phyloP scores from a whole-genome alignment of 768 basidiomycete genomes.

The Termitomyces heimii region DNA sequence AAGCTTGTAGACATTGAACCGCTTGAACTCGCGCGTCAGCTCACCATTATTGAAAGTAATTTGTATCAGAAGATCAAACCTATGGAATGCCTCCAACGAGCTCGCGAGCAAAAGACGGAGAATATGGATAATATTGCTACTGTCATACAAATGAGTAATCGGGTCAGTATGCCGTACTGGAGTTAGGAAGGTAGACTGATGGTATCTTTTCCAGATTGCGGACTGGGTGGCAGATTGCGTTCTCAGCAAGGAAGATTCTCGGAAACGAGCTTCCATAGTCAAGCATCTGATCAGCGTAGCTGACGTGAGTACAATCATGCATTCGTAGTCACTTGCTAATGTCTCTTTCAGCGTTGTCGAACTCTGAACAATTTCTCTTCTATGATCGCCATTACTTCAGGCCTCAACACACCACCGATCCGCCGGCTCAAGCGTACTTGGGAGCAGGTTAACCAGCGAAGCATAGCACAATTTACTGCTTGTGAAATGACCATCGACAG shows the following conservation, averaged over 20 bases:
- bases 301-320: slow-evolving; percentile 53
- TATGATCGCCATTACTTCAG: slow-evolving; percentile 95
- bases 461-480: slow-evolving; percentile 64
- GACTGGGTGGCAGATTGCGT: slow-evolving; percentile 89
- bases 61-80: slow-evolving; percentile 86
- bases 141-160: slow-evolving; percentile 85
- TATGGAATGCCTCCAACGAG: slow-evolving; percentile 84
- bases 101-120: slow-evolving; percentile 69
- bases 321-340: neutral
- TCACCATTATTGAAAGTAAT: slow-evolving; percentile 86
- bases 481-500: slow-evolving; percentile 91
- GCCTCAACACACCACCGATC: slow-evolving; percentile 90
- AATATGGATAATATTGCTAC: slow-evolving; percentile 78
- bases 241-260: slow-evolving; percentile 75
- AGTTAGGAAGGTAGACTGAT: neutral
- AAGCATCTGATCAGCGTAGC: slow-evolving; percentile 91
- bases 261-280: slow-evolving; percentile 72
- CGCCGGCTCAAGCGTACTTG: slow-evolving; percentile 90
- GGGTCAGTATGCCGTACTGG: slow-evolving; percentile 37
- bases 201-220: slow-evolving; percentile 55
- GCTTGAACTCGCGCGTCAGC: slow-evolving; percentile 84
- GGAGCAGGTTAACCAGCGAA: slow-evolving; percentile 78
- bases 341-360: slow-evolving; percentile 67
- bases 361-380: slow-evolving; percentile 89
- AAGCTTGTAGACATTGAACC: slow-evolving; percentile 85